Percentiles rank a stretch among this genome's conserved stretches.
Evolutionary conservation across 1,139 yeast genomes (phyloP).

Genomic region (Eremothecium sinecaudum): DNA sequence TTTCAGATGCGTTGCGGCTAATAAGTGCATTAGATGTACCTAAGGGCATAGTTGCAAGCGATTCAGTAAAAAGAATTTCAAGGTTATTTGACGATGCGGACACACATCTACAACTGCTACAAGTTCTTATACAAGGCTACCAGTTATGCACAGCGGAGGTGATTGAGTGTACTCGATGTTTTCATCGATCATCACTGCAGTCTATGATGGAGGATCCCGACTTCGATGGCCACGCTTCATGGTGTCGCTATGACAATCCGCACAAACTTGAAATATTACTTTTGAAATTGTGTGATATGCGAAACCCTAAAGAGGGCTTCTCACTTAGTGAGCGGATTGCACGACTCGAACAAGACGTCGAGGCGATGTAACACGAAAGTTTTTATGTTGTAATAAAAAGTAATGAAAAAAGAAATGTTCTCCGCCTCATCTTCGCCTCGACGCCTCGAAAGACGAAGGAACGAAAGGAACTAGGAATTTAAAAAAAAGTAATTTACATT

Average conservation of each 20-base stretch:
- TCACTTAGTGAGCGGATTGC: too few species aligned
- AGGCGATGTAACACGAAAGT: too few species aligned
- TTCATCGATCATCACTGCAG: constrained; percentile 9
- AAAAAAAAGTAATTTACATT: too few species aligned
- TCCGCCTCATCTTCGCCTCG: too few species aligned
- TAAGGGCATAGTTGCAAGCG: neutral
- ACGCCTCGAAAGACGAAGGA: too few species aligned
- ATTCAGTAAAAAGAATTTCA: neutral
- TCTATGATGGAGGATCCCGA: constrained; percentile 7
- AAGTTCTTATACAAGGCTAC: constrained; percentile 10
- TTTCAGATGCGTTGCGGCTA: neutral
- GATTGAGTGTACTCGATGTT: constrained; percentile 14
- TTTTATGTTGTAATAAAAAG: too few species aligned
- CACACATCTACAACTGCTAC: constrained; percentile 3
- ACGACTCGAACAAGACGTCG: too few species aligned
- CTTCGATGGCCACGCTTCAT: constrained; percentile 13
- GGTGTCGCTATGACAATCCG: constrained; percentile 16
- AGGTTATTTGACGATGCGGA: constrained; percentile 1
- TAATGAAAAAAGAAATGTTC: too few species aligned
- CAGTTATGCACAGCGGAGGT: constrained; percentile 5
- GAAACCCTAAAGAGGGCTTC: too few species aligned
- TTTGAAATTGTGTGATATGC: too few species aligned
- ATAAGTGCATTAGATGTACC: neutral
- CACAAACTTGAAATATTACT: neutral
- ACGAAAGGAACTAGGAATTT: too few species aligned